phyloP scores from a whole-genome alignment of 805 yeast species.

The Metschnikowia anglica region DNA sequence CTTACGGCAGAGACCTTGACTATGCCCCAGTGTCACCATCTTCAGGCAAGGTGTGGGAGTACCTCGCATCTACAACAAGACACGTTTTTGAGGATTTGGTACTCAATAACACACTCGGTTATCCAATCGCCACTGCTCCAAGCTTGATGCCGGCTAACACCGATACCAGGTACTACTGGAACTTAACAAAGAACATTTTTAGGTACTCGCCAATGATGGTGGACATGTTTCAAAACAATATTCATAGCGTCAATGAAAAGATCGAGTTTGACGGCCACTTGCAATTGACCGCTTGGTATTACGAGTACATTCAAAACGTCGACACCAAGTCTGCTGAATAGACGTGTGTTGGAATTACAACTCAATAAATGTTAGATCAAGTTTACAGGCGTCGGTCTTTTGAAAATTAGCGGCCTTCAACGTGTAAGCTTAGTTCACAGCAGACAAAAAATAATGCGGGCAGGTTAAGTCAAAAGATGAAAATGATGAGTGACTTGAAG shows the following conservation, averaged over 20 bases:
- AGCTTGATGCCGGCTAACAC: constrained; percentile 67
- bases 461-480: no score
- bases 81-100: constrained; percentile 48
- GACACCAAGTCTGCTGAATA: constrained; percentile 9
- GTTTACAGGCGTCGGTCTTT: no score
- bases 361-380: no score
- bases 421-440: no score
- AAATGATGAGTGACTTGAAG: no score
- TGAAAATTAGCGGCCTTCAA: no score
- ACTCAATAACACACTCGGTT: constrained; percentile 27
- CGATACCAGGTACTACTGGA: constrained; percentile 68
- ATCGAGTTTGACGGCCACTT: constrained; percentile 57
- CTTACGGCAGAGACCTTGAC: constrained; percentile 11
- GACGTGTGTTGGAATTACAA: no score
- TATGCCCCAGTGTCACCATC: constrained; percentile 19
- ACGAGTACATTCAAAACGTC: constrained; percentile 26
- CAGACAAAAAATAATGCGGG: no score
- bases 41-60: constrained; percentile 39
- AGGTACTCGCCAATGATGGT: constrained; percentile 53
- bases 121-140: constrained; percentile 51
- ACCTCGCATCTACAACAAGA: constrained; percentile 44
- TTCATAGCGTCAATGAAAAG: constrained; percentile 61
- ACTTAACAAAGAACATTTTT: constrained; percentile 57
- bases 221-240: constrained; percentile 12
- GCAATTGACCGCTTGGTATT: constrained; percentile 55